Base-by-base conservation (phyloP, 1,139 yeast genomes). In the Candida frijolesensis region DNA sequence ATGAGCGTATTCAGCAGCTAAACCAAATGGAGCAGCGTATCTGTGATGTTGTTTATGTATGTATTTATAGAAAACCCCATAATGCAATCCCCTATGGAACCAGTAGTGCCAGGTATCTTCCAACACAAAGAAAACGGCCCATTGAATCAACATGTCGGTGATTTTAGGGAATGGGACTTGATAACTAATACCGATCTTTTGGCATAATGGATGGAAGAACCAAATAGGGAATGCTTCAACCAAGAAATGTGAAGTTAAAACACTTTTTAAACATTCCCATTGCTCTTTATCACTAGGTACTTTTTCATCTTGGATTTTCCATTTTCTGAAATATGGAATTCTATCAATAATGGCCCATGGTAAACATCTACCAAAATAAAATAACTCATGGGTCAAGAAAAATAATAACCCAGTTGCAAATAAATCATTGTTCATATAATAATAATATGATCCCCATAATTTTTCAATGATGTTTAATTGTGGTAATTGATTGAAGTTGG, bases 51-150 rank as follows among this genome's bases (percentile, higher is more conserved):
- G 96, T 74, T 92, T 92, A 76, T 92, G 98, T 60, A 92, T 89
- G 67, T 86, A 81, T 72, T 88, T 89, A 80, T 92, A 92, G 65
- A 92, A 85, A 58, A 83, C 79, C 49, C 96, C 96, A 64, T 83
- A 79, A 69, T 92, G 98, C 68, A 92, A 84, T 34, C 85, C 78
- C 60, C 98, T 83, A 71, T 92, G 98, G 65, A 87, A 86, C 88
- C 95, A 87, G 76, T 92, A 92, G 70, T 92, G 98, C 97, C 97
- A 92, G 53, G 90, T 78, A 65, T 92, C 98, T 72, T 92, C 98
- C 58, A 88, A 71, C 44, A 89, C 78, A 69, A 92, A 92, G 72
- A 92, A 90, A 5, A 87, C 60, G 4, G 80, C 76, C 51, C 91
- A 79, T 67, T 92, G 98, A 45, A 72, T 60, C 29, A 73, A 67